Base-by-base conservation (phyloP, 495 filamentous ascomycete species). In the Xylaria curta region DNA sequence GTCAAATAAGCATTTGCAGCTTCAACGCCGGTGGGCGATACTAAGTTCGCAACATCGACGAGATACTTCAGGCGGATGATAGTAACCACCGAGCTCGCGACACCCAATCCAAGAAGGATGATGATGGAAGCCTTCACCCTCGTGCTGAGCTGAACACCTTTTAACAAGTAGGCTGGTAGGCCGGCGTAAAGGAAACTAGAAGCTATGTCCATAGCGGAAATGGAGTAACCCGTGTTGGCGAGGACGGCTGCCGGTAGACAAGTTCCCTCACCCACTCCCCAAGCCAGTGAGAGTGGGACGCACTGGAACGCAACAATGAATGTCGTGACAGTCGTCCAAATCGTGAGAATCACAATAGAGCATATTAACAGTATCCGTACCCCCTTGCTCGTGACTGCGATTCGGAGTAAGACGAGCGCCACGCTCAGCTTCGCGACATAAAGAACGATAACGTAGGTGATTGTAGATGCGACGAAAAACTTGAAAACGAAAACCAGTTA, bases 41-140 rank as follows among this genome's bases (percentile, higher is more conserved):
- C 56, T 24, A 71, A 26, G 38, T 71, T 71, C 24, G 51, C 51
- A 3, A 71, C 69, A 4, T 71, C 69, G 31, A 71, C 62, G 3
- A 71, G 53, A 21, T 71, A 71, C 38, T 71, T 71, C 36, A 71
- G 53, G 17, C 69, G 69, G 40, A 71, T 71, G 40, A 71, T 71
- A 3, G 69, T 71, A 0, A 71, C 69, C 17, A 71, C 53, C 4
- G 69, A 71, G 62, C 69, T 71, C 40, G 61, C 69, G 53, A 71
- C 62, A 51, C 69, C 69, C 9, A 71, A 21, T 24, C 69, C 69
- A 9, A 71, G 69, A 17, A 71, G 49, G 33, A 65, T 5, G 31
- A 71, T 66, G 24, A 71, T 66, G 28, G 62, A 66, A n/a, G 69
- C 69, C 62, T 71, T 71, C 4, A 66, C 62, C 9, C 38, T 44